These are phyloP conservation scores for Beta lomatogona DNA, from an alignment of 179 eudicot species.

Conservation along the genomic window DNA sequence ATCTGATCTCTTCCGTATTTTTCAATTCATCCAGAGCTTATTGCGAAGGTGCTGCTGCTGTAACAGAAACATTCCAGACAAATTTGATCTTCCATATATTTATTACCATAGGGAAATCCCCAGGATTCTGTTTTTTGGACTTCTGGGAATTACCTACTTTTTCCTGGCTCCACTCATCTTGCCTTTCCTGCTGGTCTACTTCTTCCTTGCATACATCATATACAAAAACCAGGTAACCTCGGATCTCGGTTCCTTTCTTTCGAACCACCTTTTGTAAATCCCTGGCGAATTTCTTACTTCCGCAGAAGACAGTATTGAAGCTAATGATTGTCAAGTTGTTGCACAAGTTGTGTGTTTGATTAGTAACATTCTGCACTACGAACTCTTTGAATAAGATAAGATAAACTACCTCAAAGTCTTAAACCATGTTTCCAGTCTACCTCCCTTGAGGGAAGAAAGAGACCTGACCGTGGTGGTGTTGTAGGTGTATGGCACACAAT, in stretches of 20 bases:
- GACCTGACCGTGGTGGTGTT: background rate
- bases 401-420: background rate
- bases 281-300: background rate
- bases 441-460: background rate
- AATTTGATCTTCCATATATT: conserved; percentile 66
- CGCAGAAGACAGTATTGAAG: background rate
- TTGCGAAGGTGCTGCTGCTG: conserved; percentile 46
- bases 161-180: conserved; percentile 86
- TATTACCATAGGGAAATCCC: conserved; percentile 80
- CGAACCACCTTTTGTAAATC: background rate
- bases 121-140: conserved; percentile 71
- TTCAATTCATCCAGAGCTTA: conserved; percentile 46
- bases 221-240: conserved; percentile 82
- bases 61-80: conserved; percentile 32
- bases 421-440: background rate
- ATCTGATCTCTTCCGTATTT: conserved; percentile 63
- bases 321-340: background rate
- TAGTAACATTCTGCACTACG: background rate
- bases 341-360: background rate
- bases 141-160: conserved; percentile 90
- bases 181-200: conserved; percentile 89
- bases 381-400: background rate
- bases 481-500: background rate
- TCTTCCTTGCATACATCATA: conserved; percentile 74
- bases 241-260: background rate